Evolutionary conservation across 371 early-diverging fungal species (phyloP).

Genomic region (Syncephalastrum racemosum): DNA sequence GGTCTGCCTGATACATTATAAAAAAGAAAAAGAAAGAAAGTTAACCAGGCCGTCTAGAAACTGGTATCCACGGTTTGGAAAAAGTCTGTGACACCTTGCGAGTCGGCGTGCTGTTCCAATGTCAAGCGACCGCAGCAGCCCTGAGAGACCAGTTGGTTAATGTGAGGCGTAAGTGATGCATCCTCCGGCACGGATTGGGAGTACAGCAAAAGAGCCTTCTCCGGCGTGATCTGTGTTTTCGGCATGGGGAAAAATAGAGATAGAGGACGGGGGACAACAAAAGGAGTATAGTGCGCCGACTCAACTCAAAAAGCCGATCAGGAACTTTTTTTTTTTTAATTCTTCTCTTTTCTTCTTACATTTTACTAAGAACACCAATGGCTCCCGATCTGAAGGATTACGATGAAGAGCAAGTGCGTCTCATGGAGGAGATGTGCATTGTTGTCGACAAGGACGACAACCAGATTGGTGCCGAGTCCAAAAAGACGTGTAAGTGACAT

Average conservation of each 20-base stretch:
- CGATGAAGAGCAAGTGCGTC: conserved; percentile 86
- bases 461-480: conserved; percentile 81
- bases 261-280: too few relatives aligned
- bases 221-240: background rate
- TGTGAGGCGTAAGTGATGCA: background rate
- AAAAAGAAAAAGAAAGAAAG: too few relatives aligned
- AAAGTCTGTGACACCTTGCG: too few relatives aligned
- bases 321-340: too few relatives aligned
- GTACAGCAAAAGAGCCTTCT: background rate
- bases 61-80: too few relatives aligned
- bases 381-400: conserved; percentile 65
- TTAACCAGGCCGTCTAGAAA: too few relatives aligned
- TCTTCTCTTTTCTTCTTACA: too few relatives aligned
- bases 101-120: background rate
- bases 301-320: too few relatives aligned
- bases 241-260: too few relatives aligned
- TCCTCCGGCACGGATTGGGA: background rate
- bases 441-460: conserved; percentile 86
- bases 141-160: background rate
- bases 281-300: too few relatives aligned
- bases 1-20: too few relatives aligned
- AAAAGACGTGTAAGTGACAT: conserved; percentile 83
- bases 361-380: conserved; percentile 26
- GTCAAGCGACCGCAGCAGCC: conserved; percentile 2
- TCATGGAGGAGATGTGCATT: conserved; percentile 98